These are phyloP conservation scores for Lachancea kluyveri DNA, from an alignment of 805 yeast genomes.

Conservation along the genomic window DNA sequence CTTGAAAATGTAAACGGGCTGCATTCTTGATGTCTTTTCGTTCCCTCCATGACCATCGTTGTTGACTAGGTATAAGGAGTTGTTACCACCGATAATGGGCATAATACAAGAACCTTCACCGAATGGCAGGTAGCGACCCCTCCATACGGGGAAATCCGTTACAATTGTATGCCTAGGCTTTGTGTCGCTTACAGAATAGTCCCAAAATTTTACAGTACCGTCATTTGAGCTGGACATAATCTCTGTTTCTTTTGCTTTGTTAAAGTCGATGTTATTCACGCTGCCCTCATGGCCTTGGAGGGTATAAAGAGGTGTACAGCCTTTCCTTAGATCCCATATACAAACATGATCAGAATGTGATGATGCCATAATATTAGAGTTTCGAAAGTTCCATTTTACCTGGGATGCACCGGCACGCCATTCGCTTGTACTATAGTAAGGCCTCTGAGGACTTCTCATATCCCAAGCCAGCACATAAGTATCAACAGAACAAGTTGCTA, in stretches of 20 bases:
- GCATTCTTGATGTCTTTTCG: constrained; percentile 33
- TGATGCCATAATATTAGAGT: constrained; percentile 74
- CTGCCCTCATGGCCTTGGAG: constrained; percentile 77
- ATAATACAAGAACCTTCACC: constrained; percentile 83
- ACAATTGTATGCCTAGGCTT: constrained; percentile 53
- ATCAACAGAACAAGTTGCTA: constrained; percentile 93
- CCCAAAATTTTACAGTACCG: constrained; percentile 78
- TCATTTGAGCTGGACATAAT: constrained; percentile 85
- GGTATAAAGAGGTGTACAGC: constrained; percentile 64
- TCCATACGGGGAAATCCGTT: constrained; percentile 80
- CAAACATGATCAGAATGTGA: constrained; percentile 76
- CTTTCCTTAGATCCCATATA: constrained; percentile 86
- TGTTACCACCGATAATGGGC: constrained; percentile 85
- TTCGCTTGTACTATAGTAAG: constrained; percentile 78
- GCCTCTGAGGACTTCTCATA: constrained; percentile 68
- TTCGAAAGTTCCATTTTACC: constrained; percentile 83
- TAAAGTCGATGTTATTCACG: constrained; percentile 85
- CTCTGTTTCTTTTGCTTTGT: constrained; percentile 49
- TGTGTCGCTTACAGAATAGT: constrained; percentile 37
- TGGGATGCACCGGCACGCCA: constrained; percentile 95
- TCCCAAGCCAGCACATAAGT: constrained; percentile 89
- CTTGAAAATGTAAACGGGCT: constrained; percentile 55
- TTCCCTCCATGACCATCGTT: too few species aligned
- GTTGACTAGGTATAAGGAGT: constrained; percentile 33
- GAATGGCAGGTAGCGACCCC: constrained; percentile 85